These are phyloP conservation scores for Phaeosphaeriaceae sp. DNA, from an alignment of 2,329 filamentous ascomycete species.

Conservation along the genomic window DNA sequence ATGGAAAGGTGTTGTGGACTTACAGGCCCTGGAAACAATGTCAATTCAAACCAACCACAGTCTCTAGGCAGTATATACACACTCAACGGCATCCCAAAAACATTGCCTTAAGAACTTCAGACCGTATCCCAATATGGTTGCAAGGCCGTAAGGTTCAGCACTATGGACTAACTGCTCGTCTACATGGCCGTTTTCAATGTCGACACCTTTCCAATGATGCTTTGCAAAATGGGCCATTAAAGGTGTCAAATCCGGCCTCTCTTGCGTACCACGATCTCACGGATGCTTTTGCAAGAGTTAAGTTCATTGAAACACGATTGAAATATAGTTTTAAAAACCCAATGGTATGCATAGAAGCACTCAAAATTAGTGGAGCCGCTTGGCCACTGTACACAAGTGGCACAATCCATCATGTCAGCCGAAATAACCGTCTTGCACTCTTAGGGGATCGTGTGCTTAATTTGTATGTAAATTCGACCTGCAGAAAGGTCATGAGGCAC, in stretches of 20 bases:
- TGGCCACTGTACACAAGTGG: constrained; percentile 25
- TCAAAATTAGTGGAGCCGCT: constrained; percentile 14
- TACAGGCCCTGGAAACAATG: background rate
- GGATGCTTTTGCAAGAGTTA: constrained; percentile 19
- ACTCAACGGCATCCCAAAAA: background rate
- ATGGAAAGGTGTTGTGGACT: background rate
- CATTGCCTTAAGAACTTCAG: background rate
- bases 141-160: constrained; percentile 6
- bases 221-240: constrained; percentile 8
- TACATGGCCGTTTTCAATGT: constrained; percentile 21
- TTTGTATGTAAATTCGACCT: background rate
- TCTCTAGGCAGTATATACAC: background rate
- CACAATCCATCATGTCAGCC: constrained; percentile 1
- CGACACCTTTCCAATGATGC: constrained; percentile 17
- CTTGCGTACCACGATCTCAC: constrained; percentile 17
- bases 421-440: constrained; percentile 29
- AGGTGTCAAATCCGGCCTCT: constrained; percentile 10
- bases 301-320: constrained; percentile 18
- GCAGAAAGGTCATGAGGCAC: too few relatives aligned
- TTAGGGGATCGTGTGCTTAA: constrained; percentile 27
- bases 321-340: constrained; percentile 31
- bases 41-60: background rate
- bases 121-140: background rate
- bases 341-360: constrained; percentile 23
- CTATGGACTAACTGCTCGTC: constrained; percentile 17